Percentiles rank a stretch among this genome's conserved stretches.
Evolutionary conservation across 108 stramenopile species (phyloP).

Genomic region (Cyclotella atomus): DNA sequence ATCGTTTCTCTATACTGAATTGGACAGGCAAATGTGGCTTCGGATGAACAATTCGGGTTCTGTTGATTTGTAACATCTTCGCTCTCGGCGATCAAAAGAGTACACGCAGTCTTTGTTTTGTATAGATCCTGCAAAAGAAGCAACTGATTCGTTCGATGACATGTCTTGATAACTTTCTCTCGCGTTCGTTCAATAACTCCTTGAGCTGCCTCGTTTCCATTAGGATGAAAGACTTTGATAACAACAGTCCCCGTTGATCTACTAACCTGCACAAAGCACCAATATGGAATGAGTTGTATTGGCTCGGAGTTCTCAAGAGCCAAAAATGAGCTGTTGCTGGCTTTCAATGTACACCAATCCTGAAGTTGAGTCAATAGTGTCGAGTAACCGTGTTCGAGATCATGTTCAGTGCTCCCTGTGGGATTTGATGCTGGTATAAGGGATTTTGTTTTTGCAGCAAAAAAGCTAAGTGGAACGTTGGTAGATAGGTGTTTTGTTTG

Average conservation of each 20-base stretch:
- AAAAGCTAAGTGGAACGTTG: conserved; percentile 65
- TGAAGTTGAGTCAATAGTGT: conserved; percentile 30
- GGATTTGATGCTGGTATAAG: conserved; percentile 65
- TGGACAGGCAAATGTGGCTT: conserved; percentile 58
- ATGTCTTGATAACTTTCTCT: conserved; percentile 24
- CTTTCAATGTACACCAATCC: conserved; percentile 22
- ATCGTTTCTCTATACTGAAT: conserved; percentile 54
- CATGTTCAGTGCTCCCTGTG: conserved; percentile 57
- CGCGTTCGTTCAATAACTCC: conserved; percentile 31
- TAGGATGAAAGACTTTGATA: conserved; percentile 69
- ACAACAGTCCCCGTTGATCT: conserved; percentile 42
- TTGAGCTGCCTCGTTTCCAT: conserved; percentile 52
- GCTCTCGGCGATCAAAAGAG: conserved; percentile 52
- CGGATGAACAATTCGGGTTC: background rate
- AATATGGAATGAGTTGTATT: conserved; percentile 46
- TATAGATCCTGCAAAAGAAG: conserved; percentile 72
- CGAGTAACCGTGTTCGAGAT: conserved; percentile 59
- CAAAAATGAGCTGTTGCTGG: conserved; percentile 29
- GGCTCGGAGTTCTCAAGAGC: conserved; percentile 18
- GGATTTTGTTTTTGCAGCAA: conserved; percentile 51
- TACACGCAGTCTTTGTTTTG: conserved; percentile 55
- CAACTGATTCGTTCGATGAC: conserved; percentile 71
- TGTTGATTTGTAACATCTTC: conserved; percentile 9
- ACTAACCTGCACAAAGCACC: conserved; percentile 65
- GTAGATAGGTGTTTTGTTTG: conserved; percentile 55